phyloP scores from a whole-genome alignment of 352 stramenopile genomes.

The Phytopythium aichiense region DNA sequence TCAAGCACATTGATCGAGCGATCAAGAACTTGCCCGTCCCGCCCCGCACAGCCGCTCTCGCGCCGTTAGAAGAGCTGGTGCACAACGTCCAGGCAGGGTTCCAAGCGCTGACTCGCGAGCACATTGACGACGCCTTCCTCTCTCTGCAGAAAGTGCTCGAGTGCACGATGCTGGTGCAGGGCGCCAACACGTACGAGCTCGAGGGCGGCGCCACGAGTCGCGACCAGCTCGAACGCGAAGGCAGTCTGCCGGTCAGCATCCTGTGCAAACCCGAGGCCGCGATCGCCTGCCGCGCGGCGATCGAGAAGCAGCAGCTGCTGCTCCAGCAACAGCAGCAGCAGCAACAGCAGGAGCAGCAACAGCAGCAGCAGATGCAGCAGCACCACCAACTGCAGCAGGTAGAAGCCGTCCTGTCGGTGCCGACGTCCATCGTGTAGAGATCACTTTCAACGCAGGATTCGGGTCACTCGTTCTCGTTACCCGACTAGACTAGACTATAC shows the following conservation, averaged over 20 bases:
- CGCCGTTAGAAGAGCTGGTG: constrained; percentile 24
- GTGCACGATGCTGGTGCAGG: constrained; percentile 36
- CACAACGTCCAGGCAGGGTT: constrained; percentile 21
- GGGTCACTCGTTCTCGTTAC: not conserved
- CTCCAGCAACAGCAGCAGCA: constrained; percentile 4
- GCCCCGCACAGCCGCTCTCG: not conserved
- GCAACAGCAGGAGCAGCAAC: not conserved
- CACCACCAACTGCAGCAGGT: not conserved
- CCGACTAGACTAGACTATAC: not conserved
- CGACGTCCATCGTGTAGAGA: not conserved
- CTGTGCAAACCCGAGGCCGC: constrained; percentile 28
- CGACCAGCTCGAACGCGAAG: constrained; percentile 26
- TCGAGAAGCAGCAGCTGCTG: constrained; percentile 5
- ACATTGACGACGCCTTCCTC: constrained; percentile 37
- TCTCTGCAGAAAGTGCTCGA: constrained; percentile 40
- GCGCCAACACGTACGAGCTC: constrained; percentile 39
- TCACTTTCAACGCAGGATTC: not conserved
- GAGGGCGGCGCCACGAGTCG: constrained; percentile 16
- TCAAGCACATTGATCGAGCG: constrained; percentile 22
- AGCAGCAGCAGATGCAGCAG: not conserved
- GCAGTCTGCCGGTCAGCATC: constrained; percentile 36
- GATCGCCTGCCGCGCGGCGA: constrained; percentile 17
- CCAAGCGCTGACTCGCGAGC: constrained; percentile 18
- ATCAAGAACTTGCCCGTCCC: constrained; percentile 16
- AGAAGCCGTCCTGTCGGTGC: not conserved